Evolutionary conservation across 2,329 filamentous ascomycete species (phyloP).

Genomic region (Macrophomina tecta): DNA sequence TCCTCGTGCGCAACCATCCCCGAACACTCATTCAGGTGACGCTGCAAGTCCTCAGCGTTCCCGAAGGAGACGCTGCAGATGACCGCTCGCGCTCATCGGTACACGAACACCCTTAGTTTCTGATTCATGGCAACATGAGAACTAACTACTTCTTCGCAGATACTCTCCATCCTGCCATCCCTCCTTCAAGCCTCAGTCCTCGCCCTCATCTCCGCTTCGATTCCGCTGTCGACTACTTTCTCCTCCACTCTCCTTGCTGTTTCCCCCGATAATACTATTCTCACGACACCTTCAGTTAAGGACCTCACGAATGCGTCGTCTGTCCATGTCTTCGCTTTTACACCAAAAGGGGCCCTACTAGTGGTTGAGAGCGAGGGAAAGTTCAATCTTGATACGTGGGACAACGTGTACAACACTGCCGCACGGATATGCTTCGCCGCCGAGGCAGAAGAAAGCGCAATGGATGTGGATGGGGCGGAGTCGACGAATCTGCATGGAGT

Average conservation of each 20-base stretch:
- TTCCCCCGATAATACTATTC: slow-evolving; percentile 43
- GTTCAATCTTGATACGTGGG: slow-evolving; percentile 80
- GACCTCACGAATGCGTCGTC: slow-evolving; percentile 70
- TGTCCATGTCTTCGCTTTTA: slow-evolving; percentile 83
- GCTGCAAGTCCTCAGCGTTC: slow-evolving; percentile 75
- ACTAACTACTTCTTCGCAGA: slow-evolving; percentile 54
- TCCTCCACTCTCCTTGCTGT: slow-evolving; percentile 71
- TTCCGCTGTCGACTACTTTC: slow-evolving; percentile 77
- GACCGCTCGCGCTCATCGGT: slow-evolving; percentile 60
- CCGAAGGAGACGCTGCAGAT: slow-evolving; percentile 68
- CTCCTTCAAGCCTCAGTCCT: slow-evolving; percentile 84
- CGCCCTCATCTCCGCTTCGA: slow-evolving; percentile 77
- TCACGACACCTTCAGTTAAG: slow-evolving; percentile 63
- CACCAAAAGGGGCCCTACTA: slow-evolving; percentile 72
- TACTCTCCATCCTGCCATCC: slow-evolving; percentile 79
- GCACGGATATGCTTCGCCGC: slow-evolving; percentile 66
- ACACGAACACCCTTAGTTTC: not conserved
- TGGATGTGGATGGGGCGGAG: slow-evolving; percentile 46
- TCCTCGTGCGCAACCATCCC: slow-evolving; percentile 77
- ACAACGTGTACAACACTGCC: slow-evolving; percentile 69
- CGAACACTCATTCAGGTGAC: slow-evolving; percentile 80
- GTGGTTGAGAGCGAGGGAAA: slow-evolving; percentile 81
- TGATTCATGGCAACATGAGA: not conserved
- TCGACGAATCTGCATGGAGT: slow-evolving; percentile 44
- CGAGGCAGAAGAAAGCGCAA: slow-evolving; percentile 43